A percentile compares a stretch with the other conserved stretches of the same genome.
These are phyloP conservation scores for Gastrolobium villosum DNA, from an alignment of 306 rosid genomes.

Conservation along the genomic window DNA sequence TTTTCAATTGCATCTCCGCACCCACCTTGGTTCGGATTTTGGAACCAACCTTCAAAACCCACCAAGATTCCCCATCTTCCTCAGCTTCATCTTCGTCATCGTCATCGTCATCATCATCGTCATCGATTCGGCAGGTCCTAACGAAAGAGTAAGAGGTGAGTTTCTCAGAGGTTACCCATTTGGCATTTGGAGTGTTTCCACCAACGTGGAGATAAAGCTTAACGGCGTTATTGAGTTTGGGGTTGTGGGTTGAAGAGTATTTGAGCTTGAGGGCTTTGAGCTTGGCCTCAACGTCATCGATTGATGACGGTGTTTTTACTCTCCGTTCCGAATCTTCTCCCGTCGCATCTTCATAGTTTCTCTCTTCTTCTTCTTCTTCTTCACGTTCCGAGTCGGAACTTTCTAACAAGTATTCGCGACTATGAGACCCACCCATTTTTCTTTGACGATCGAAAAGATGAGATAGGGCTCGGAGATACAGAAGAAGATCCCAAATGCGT, in stretches of 20 bases:
- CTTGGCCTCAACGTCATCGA: conserved; percentile 84
- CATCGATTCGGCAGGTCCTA: conserved; percentile 53
- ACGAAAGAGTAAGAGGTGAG: conserved; percentile 68
- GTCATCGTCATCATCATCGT: conserved; percentile 20
- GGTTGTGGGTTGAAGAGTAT: conserved; percentile 63
- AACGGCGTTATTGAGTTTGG: conserved; percentile 69
- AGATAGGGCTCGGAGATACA: conserved; percentile 19
- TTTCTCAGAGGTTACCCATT: conserved; percentile 89
- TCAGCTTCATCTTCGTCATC: conserved; percentile 53
- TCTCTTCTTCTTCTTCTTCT: conserved; percentile 50
- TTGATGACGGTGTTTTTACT: conserved; percentile 66
- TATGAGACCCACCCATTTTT: conserved; percentile 77
- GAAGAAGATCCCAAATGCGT: not conserved
- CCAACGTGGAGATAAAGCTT: conserved; percentile 86
- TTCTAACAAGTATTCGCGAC: conserved; percentile 69
- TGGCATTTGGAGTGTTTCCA: conserved; percentile 85
- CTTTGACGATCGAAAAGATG: not conserved
- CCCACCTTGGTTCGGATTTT: conserved; percentile 71
- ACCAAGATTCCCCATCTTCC: conserved; percentile 60
- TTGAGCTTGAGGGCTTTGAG: conserved; percentile 87
- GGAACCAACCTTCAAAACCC: conserved; percentile 76
- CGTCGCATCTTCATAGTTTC: conserved; percentile 63
- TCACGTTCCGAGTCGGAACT: conserved; percentile 64
- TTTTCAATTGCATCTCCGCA: conserved; percentile 72
- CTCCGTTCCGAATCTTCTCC: conserved; percentile 66